Base-by-base conservation (phyloP, 1,139 yeast species). In the Scheffersomyces titani region DNA sequence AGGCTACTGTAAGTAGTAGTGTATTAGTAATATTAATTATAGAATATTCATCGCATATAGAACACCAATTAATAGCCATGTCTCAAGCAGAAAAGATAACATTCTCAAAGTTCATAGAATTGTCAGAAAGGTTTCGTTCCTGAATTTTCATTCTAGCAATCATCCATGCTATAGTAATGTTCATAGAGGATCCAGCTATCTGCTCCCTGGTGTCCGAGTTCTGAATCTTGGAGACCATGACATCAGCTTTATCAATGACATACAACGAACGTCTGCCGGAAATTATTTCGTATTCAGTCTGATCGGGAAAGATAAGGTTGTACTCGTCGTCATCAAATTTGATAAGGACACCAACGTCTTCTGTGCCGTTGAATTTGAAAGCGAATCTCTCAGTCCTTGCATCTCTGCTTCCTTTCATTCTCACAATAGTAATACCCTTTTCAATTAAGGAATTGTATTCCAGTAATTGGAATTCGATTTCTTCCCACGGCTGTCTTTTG, bases 131-230 rank as follows among this genome's bases (percentile, higher is more conserved):
- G 24, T n/a, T 55, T 55, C 13, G 50, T n/a, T 18, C 40, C 16
- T 30, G 54, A 19, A 49, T 55, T 55, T 51, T 51, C 53, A 20
- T 55, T 51, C 3, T 53, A 44, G 51, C 55, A 52, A 21, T 55
- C 54, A 44, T 57, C 54, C 59, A 57, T 50, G 51, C 50, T 53
- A 57, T 55, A 50, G 51, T 11, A 16, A 30, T 30, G 40, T 30
- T 30, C 40, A 30, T 30, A 16, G 40, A 30, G 13, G 40, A 5
- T 11, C 16, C 9, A 30, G 16, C 13, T 30, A 11, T 30, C 40
- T 30, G 40, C 16, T 30, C 40, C 9, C 13, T 30, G 40, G 11
- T 3, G 13, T 5, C 2, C 13, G 40, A 30, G 40, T 30, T 30
- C 11, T 9, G 16, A 9, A 30, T 11, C 16, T 30, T 30, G 5